These are phyloP conservation scores for Boechera retrofracta DNA, from an alignment of 345 rosid genomes.

Conservation along the genomic window DNA sequence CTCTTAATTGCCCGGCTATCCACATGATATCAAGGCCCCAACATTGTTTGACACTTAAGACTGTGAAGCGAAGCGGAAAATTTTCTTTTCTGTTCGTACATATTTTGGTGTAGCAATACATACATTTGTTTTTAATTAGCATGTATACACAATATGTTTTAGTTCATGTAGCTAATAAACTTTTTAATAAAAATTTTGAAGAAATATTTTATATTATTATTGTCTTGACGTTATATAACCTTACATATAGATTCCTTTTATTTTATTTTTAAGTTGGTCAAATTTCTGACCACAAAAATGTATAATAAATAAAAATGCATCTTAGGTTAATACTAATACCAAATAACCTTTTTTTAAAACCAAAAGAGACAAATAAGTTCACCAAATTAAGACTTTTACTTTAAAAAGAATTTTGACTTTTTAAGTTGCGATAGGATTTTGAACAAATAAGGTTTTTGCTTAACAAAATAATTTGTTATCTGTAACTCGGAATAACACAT, in stretches of 20 bases:
- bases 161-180: too few species aligned
- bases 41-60: too few species aligned
- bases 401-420: background rate
- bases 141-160: too few species aligned
- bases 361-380: background rate
- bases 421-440: background rate
- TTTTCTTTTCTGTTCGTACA: too few species aligned
- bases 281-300: background rate
- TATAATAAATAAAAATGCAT: background rate
- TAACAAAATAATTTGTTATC: background rate
- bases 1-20: too few species aligned
- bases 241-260: background rate
- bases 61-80: too few species aligned
- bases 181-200: too few species aligned
- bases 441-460: background rate
- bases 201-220: too few species aligned
- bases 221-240: background rate
- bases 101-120: too few species aligned
- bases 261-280: background rate
- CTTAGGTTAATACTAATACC: background rate
- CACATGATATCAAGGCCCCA: too few species aligned
- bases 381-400: background rate
- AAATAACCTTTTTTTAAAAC: background rate
- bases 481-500: too few species aligned
- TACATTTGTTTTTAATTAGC: too few species aligned